These are phyloP conservation scores for Lyophyllum shimeji DNA, from an alignment of 768 basidiomycete genomes.

Conservation along the genomic window DNA sequence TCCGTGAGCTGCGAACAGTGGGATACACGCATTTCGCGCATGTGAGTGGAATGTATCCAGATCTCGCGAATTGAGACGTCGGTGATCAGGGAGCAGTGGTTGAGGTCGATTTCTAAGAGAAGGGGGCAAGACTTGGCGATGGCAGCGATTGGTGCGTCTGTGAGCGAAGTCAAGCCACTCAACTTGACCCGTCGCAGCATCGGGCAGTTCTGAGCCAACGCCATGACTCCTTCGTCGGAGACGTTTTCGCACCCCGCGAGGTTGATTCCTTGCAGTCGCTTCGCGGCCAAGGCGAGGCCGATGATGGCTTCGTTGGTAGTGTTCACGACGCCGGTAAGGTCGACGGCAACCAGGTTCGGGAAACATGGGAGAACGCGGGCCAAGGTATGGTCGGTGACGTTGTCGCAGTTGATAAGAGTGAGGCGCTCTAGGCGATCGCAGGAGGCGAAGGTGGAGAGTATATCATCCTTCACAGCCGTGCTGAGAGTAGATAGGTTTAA, in stretches of 20 bases:
- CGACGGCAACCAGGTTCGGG: conserved; percentile 81
- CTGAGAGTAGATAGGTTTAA: conserved; percentile 84
- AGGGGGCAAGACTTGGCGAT: conserved; percentile 80
- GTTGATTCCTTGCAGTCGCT: conserved; percentile 88
- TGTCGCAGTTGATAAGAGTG: conserved; percentile 78
- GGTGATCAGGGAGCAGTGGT: conserved; percentile 76
- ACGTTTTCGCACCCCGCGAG: conserved; percentile 80
- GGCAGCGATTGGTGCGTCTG: conserved; percentile 72
- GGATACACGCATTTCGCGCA: conserved; percentile 90
- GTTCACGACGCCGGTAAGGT: conserved; percentile 71
- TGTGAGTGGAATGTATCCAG: conserved; percentile 75
- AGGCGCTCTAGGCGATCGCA: conserved; percentile 87
- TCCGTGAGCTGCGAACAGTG: conserved; percentile 80
- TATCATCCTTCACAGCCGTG: conserved; percentile 66
- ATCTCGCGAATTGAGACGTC: conserved; percentile 79
- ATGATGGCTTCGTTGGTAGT: conserved; percentile 72
- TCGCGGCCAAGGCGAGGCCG: conserved; percentile 68
- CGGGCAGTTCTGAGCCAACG: conserved; percentile 73
- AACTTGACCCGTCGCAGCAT: conserved; percentile 89
- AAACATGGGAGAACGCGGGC: conserved; percentile 64
- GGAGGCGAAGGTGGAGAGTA: conserved; percentile 66
- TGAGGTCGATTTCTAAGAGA: conserved; percentile 93
- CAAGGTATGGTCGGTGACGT: conserved; percentile 65
- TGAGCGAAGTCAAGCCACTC: conserved; percentile 70
- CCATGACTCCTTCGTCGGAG: conserved; percentile 73